phyloP scores from a whole-genome alignment of 306 rosid species.

The Castanopsis chinensis region DNA sequence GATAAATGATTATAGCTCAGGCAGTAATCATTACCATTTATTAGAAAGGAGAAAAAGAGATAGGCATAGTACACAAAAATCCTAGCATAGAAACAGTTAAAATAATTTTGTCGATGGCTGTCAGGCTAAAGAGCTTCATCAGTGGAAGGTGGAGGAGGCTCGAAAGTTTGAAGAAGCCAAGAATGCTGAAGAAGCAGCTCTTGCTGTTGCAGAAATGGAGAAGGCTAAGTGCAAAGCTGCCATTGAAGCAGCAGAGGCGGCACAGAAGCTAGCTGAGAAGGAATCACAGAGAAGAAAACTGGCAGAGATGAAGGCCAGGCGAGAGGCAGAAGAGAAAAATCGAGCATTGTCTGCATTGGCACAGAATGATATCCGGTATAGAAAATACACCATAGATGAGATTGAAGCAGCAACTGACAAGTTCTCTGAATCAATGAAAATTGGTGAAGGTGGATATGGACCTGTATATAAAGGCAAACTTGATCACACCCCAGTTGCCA shows the following conservation, averaged over 20 bases:
- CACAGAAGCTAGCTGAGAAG: constrained; percentile 72
- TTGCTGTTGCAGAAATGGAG: constrained; percentile 80
- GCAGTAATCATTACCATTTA: no score
- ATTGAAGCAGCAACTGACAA: constrained; percentile 71
- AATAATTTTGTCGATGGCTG: constrained; percentile 1
- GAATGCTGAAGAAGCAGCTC: constrained; percentile 84
- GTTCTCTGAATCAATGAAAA: constrained; percentile 47
- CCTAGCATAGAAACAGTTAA: background rate
- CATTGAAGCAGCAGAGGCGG: constrained; percentile 72
- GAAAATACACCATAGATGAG: constrained; percentile 77
- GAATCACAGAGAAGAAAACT: constrained; percentile 70
- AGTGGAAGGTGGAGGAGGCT: constrained; percentile 73
- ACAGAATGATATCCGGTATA: constrained; percentile 55
- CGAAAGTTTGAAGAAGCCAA: constrained; percentile 59
- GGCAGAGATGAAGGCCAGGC: constrained; percentile 70
- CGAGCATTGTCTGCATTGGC: constrained; percentile 50
- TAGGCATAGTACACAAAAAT: no score
- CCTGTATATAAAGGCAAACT: constrained; percentile 85
- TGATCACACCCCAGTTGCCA: constrained; percentile 90
- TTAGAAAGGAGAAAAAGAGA: no score
- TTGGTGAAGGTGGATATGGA: constrained; percentile 99
- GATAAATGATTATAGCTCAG: no score
- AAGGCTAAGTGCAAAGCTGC: constrained; percentile 89
- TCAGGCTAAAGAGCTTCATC: constrained; percentile 78
- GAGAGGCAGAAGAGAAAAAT: constrained; percentile 77